These are phyloP conservation scores for Trichoderma semiorbis DNA, from an alignment of 2,329 filamentous ascomycete genomes.

Conservation along the genomic window DNA sequence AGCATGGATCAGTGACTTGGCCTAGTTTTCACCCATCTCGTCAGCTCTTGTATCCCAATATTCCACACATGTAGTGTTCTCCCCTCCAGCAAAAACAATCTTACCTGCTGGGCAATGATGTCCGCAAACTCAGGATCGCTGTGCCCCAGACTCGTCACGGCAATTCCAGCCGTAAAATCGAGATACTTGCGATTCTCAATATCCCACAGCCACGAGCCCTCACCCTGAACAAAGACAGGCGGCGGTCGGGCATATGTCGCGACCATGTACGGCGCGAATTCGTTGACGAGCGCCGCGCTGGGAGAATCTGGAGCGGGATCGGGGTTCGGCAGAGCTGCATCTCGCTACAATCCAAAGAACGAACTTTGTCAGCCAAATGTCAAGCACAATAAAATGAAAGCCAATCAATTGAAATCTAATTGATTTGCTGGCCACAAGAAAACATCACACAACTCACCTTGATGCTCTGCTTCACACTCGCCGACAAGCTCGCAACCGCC, in stretches of 20 bases:
- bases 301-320: conserved; percentile 72
- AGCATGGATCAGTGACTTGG: conserved; percentile 78
- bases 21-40: conserved; percentile 35
- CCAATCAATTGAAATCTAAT: background rate
- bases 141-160: conserved; percentile 89
- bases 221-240: conserved; percentile 83
- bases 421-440: no score
- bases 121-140: conserved; percentile 75
- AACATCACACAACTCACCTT: conserved; percentile 27
- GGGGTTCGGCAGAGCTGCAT: conserved; percentile 54
- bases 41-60: background rate
- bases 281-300: conserved; percentile 69
- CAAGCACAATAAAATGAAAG: background rate
- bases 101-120: conserved; percentile 74
- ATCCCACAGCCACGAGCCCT: conserved; percentile 88
- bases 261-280: conserved; percentile 86
- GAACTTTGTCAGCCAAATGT: background rate
- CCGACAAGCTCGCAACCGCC: conserved; percentile 36
- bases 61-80: background rate
- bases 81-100: conserved; percentile 9
- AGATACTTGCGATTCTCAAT: conserved; percentile 84
- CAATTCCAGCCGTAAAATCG: conserved; percentile 94
- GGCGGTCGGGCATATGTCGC: conserved; percentile 89
- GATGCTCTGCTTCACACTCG: conserved; percentile 33
- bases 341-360: conserved; percentile 23